Percentiles rank a stretch among this genome's conserved stretches.
These are phyloP conservation scores for Epichloe sp. DNA, from an alignment of 2,329 filamentous ascomycete species.

Conservation along the genomic window DNA sequence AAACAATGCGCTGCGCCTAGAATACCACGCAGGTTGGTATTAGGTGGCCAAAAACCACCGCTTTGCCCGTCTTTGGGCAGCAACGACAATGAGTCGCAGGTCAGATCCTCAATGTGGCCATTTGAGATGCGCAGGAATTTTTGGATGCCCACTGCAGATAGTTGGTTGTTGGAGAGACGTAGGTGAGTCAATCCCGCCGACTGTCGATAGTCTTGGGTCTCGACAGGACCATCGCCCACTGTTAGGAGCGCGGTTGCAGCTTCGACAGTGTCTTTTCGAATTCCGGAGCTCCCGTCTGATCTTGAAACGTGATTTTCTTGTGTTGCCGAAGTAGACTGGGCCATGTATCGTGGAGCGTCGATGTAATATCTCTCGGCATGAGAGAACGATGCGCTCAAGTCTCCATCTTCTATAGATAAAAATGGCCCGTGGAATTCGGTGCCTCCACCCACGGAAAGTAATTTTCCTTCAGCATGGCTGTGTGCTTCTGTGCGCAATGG, in stretches of 20 bases:
- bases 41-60: constrained; percentile 14
- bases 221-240: constrained; percentile 6
- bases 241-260: constrained; percentile 12
- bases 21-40: constrained; percentile 27
- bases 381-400: constrained; percentile 28
- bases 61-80: constrained; percentile 12
- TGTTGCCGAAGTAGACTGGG: not conserved
- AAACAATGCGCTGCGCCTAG: constrained; percentile 33
- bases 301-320: not conserved
- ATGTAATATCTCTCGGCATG: constrained; percentile 35
- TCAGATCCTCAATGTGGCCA: constrained; percentile 38
- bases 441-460: constrained; percentile 18
- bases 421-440: constrained; percentile 27
- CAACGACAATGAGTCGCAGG: constrained; percentile 30
- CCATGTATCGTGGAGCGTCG: constrained; percentile 29
- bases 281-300: constrained; percentile 1
- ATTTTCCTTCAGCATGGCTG: constrained; percentile 32
- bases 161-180: constrained; percentile 34
- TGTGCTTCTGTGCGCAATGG: constrained; percentile 23
- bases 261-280: constrained; percentile 18
- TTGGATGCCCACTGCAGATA: constrained; percentile 31
- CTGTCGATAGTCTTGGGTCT: constrained; percentile 9
- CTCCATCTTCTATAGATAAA: constrained; percentile 33
- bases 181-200: constrained; percentile 36
- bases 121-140: constrained; percentile 28